Evolutionary conservation across 1,139 yeast genomes (phyloP).

Genomic region (Blastobotrys serpentis): DNA sequence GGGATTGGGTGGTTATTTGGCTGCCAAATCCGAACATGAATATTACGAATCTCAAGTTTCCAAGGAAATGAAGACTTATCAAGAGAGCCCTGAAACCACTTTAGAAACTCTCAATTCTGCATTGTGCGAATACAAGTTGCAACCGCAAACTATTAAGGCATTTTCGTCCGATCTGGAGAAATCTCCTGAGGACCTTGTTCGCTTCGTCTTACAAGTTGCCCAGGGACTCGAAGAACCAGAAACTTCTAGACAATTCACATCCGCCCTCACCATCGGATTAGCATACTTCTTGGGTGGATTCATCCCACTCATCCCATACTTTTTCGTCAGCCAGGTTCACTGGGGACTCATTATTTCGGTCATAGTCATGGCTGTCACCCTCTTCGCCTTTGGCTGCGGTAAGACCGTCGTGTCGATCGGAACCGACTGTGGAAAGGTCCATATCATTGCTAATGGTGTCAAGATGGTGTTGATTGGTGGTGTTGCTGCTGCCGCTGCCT

Average conservation of each 20-base stretch:
- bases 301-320: slow-evolving; percentile 76
- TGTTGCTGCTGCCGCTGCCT: slow-evolving; percentile 94
- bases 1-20: slow-evolving; percentile 83
- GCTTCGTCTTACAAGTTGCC: slow-evolving; percentile 70
- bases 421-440: slow-evolving; percentile 59
- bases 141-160: slow-evolving; percentile 57
- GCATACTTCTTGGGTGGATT: slow-evolving; percentile 79
- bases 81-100: slow-evolving; percentile 50
- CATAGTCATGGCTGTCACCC: slow-evolving; percentile 76
- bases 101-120: slow-evolving; percentile 64
- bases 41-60: slow-evolving; percentile 50
- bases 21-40: slow-evolving; percentile 75
- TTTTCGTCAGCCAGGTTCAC: slow-evolving; percentile 69
- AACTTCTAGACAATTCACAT: slow-evolving; percentile 70
- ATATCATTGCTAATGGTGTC: slow-evolving; percentile 72
- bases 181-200: slow-evolving; percentile 59
- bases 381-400: slow-evolving; percentile 81
- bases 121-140: slow-evolving; percentile 66
- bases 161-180: slow-evolving; percentile 64
- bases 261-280: slow-evolving; percentile 73
- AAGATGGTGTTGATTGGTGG: slow-evolving; percentile 95
- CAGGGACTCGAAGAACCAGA: slow-evolving; percentile 80
- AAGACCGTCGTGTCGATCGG: slow-evolving; percentile 87
- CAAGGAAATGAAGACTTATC: slow-evolving; percentile 61
- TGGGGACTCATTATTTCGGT: slow-evolving; percentile 76